These are phyloP conservation scores for Cytospora mali DNA, from an alignment of 2,329 filamentous ascomycete genomes.

Conservation along the genomic window DNA sequence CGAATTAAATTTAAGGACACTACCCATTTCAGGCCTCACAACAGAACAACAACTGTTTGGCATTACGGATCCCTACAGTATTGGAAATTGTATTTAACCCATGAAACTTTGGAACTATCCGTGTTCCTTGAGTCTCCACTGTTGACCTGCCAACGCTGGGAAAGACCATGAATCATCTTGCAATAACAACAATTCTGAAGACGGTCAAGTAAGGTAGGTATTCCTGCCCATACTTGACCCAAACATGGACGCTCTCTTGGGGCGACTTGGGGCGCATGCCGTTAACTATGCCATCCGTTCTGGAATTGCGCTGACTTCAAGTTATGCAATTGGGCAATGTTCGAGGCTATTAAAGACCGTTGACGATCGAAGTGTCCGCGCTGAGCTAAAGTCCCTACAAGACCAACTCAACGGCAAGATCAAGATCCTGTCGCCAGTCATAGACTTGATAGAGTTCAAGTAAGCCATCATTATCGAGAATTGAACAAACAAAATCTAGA, in stretches of 20 bases:
- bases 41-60: neutral
- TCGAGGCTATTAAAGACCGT: constrained; percentile 77
- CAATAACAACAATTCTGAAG: neutral
- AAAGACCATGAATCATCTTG: constrained; percentile 16
- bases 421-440: constrained; percentile 85
- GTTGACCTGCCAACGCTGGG: neutral
- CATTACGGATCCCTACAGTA: too few species aligned
- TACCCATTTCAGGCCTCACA: neutral
- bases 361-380: constrained; percentile 67
- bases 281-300: constrained; percentile 92
- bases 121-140: neutral
- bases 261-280: constrained; percentile 65
- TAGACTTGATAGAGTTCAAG: constrained; percentile 92
- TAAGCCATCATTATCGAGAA: constrained; percentile 40
- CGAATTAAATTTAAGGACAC: neutral
- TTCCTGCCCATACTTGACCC: constrained; percentile 12
- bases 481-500: too few species aligned
- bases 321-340: constrained; percentile 82
- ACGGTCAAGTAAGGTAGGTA: constrained; percentile 19
- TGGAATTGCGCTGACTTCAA: constrained; percentile 81
- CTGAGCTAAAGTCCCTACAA: constrained; percentile 72
- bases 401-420: constrained; percentile 82
- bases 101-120: neutral
- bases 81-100: neutral
- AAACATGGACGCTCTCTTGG: constrained; percentile 70